These are phyloP conservation scores for Pseudogymnoascus pannorum DNA, from an alignment of 2,329 filamentous ascomycete genomes.

Conservation along the genomic window DNA sequence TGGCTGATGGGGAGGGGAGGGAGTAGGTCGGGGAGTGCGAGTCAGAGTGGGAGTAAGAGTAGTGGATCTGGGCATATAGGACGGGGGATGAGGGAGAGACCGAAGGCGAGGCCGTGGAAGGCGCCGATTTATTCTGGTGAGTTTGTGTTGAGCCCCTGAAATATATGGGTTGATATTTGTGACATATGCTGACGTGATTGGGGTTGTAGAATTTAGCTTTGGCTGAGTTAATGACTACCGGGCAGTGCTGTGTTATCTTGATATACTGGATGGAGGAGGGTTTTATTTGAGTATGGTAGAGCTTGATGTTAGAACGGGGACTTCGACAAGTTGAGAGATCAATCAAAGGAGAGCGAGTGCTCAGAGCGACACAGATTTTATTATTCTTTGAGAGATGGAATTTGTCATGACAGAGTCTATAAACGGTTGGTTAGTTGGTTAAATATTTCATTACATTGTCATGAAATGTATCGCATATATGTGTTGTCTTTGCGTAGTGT, in stretches of 20 bases:
- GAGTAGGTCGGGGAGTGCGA: slow-evolving; percentile 24
- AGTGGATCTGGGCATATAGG: slow-evolving; percentile 15
- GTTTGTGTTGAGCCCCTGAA: slow-evolving; percentile 8
- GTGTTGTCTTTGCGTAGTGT: neutral
- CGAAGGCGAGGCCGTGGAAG: slow-evolving; percentile 35
- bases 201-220: neutral
- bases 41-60: slow-evolving; percentile 19
- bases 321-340: neutral
- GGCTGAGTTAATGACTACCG: neutral
- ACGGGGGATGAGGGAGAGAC: slow-evolving; percentile 22
- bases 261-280: neutral
- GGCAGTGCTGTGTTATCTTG: neutral
- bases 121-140: slow-evolving; percentile 33
- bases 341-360: neutral
- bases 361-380: neutral
- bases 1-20: slow-evolving; percentile 10
- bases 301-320: neutral
- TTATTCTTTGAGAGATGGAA: neutral
- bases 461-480: neutral
- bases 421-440: neutral
- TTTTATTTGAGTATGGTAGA: too few relatives aligned
- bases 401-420: neutral
- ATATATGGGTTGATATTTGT: neutral
- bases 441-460: neutral
- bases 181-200: neutral